Evolutionary conservation across 2,329 filamentous ascomycete species (phyloP).

Genomic region (Neopestalotiopsis rosae): DNA sequence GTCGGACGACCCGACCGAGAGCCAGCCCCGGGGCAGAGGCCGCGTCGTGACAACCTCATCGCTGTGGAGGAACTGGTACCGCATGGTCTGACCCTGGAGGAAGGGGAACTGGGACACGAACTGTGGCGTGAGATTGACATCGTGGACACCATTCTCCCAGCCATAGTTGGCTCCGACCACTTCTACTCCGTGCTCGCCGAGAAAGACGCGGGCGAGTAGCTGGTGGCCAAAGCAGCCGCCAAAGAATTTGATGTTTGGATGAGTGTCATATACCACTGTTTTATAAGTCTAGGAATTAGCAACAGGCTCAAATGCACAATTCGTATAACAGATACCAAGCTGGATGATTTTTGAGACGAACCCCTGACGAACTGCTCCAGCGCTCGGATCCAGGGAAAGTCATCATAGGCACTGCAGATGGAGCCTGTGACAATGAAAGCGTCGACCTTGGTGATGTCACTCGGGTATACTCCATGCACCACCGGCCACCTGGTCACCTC

Average conservation of each 20-base stretch:
- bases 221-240: slow-evolving; percentile 23
- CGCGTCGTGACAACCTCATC: slow-evolving; percentile 16
- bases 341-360: neutral
- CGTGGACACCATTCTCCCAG: slow-evolving; percentile 22
- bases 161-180: slow-evolving; percentile 16
- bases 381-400: slow-evolving; percentile 18
- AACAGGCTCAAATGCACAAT: neutral
- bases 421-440: slow-evolving; percentile 21
- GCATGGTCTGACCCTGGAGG: slow-evolving; percentile 7
- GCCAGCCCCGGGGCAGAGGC: slow-evolving; percentile 16
- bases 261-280: slow-evolving; percentile 14
- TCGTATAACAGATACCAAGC: neutral
- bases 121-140: neutral
- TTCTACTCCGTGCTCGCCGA: slow-evolving; percentile 12
- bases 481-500: slow-evolving; percentile 15
- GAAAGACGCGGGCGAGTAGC: slow-evolving; percentile 18
- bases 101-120: slow-evolving; percentile 18
- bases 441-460: slow-evolving; percentile 8
- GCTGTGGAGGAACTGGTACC: slow-evolving; percentile 21
- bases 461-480: slow-evolving; percentile 14
- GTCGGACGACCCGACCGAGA: slow-evolving; percentile 17
- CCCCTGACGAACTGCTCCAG: slow-evolving; percentile 12
- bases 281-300: neutral
- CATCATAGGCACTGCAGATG: slow-evolving; percentile 17
- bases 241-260: slow-evolving; percentile 20